A percentile compares a stretch with the other conserved stretches of the same genome.
These are phyloP conservation scores for Elymus sibiricus DNA, from an alignment of 176 grass and related monocot genomes.

Conservation along the genomic window DNA sequence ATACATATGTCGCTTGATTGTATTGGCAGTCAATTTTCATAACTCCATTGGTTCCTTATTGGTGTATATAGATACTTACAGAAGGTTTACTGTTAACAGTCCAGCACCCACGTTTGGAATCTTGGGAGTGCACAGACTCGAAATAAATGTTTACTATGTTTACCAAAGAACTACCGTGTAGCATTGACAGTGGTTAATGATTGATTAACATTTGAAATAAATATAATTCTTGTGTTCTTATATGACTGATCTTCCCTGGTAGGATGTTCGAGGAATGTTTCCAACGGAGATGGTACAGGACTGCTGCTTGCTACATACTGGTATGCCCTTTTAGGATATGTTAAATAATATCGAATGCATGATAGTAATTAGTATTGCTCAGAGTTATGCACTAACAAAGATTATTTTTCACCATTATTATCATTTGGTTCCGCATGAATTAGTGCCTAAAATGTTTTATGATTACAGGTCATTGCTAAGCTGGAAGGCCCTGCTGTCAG, in stretches of 20 bases:
- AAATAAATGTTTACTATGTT: constrained; percentile 7
- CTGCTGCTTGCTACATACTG: constrained; percentile 99
- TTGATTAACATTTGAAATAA: constrained; percentile 14
- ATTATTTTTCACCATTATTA: neutral
- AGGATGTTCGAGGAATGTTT: constrained; percentile 99
- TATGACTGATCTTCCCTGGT: constrained; percentile 24
- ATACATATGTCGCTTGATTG: neutral
- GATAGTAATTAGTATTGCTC: constrained; percentile 4
- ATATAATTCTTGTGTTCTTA: neutral
- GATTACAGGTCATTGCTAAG: constrained; percentile 95
- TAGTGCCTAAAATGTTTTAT: constrained; percentile 17
- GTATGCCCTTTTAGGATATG: constrained; percentile 25
- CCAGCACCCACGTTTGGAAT: neutral
- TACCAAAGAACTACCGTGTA: neutral
- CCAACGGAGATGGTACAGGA: constrained; percentile 95
- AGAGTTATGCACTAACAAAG: constrained; percentile 18
- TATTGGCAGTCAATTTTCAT: neutral
- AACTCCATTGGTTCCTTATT: neutral
- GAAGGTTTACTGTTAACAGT: neutral
- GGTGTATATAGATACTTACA: neutral
- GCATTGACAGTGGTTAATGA: neutral
- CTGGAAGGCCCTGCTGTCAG: constrained; percentile 89
- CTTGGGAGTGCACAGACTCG: neutral
- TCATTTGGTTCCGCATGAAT: constrained; percentile 7
- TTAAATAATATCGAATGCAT: neutral